These are phyloP conservation scores for Coleophoma eucalyptorum DNA, from an alignment of 2,329 filamentous ascomycete genomes.

Conservation along the genomic window DNA sequence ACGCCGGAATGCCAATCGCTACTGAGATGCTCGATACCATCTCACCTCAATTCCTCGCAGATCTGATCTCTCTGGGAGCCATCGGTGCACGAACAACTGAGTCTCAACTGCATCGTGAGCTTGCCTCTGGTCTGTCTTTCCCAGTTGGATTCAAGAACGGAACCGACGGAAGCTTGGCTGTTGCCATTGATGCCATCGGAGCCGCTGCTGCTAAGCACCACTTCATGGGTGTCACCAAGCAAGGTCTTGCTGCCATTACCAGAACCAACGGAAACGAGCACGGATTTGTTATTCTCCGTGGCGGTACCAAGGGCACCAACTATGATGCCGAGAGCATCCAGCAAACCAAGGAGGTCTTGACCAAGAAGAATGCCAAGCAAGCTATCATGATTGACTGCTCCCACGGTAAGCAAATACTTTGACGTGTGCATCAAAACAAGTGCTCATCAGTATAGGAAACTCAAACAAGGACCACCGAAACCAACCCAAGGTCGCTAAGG, in stretches of 20 bases:
- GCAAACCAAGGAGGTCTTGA: constrained; percentile 71
- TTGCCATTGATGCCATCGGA: constrained; percentile 95
- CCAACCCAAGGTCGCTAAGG: constrained; percentile 87
- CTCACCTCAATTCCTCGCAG: constrained; percentile 94
- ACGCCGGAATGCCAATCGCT: constrained; percentile 86
- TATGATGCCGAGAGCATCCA: constrained; percentile 84
- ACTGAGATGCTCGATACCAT: constrained; percentile 99
- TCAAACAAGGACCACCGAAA: constrained; percentile 97
- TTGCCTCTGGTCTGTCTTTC: constrained; percentile 93
- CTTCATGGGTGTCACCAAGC: constrained; percentile 98
- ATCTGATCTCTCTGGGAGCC: constrained; percentile 91
- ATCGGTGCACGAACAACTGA: constrained; percentile 96
- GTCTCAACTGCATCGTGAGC: constrained; percentile 92
- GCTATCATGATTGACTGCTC: constrained; percentile 99
- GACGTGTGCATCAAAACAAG: not conserved
- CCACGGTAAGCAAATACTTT: constrained; percentile 59
- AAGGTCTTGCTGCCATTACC: constrained; percentile 91
- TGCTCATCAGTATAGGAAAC: constrained; percentile 59
- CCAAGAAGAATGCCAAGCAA: constrained; percentile 78
- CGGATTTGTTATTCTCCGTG: constrained; percentile 93
- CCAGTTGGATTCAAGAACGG: constrained; percentile 99
- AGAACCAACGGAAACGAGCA: constrained; percentile 92
- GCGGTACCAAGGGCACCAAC: constrained; percentile 89
- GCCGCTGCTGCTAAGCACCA: constrained; percentile 83
- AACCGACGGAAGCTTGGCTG: constrained; percentile 85